A percentile compares a stretch with the other conserved stretches of the same genome.
phyloP scores from a whole-genome alignment of 257 asterid genomes.

The Nicotiana otophora region DNA sequence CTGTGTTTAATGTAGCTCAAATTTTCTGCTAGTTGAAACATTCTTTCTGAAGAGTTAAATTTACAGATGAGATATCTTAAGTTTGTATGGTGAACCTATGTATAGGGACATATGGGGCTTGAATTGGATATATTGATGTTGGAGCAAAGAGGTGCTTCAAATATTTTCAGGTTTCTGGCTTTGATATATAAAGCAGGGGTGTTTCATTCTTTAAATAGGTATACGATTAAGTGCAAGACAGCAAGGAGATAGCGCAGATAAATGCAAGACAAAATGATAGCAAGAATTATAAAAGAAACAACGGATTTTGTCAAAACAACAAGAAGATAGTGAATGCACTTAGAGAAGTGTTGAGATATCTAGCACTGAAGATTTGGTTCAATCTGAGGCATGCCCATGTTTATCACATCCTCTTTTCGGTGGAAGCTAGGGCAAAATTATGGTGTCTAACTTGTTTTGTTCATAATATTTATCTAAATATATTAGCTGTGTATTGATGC shows the following conservation, averaged over 20 bases:
- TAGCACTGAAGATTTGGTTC: not conserved
- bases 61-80: not conserved
- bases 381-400: slow-evolving; percentile 1
- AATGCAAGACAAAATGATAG: not conserved
- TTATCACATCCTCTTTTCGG: not conserved
- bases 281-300: not conserved
- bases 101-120: not conserved
- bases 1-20: not conserved
- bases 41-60: not conserved
- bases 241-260: not conserved
- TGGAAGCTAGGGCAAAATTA: not conserved
- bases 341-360: not conserved
- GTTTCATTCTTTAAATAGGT: not conserved
- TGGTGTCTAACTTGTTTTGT: not conserved
- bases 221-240: not conserved
- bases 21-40: not conserved
- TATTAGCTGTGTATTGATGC: not conserved
- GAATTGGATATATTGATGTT: not conserved
- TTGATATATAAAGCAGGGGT: not conserved
- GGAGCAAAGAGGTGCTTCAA: not conserved
- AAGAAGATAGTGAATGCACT: not conserved
- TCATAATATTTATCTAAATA: not conserved
- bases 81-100: not conserved
- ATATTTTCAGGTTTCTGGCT: not conserved
- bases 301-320: not conserved